Conservation (phyloP, 306 rosid genomes). For the Lotus japonicus region DNA sequence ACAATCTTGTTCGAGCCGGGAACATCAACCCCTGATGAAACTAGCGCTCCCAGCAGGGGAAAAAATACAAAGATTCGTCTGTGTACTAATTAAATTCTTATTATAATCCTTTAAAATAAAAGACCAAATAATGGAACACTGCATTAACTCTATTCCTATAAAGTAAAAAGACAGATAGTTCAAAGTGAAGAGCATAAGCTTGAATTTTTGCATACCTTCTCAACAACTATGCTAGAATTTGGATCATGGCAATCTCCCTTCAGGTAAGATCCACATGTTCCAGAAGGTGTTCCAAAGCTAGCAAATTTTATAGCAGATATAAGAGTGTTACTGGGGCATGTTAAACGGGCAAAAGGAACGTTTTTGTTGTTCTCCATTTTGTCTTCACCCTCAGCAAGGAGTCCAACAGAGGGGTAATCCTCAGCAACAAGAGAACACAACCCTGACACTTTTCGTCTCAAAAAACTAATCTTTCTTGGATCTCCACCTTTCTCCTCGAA, state of each 20-base stretch:
- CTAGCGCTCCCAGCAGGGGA: too few species aligned
- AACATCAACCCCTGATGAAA: too few species aligned
- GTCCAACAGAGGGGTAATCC: slow-evolving; percentile 48
- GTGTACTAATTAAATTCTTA: too few species aligned
- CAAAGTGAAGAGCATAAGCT: too few species aligned
- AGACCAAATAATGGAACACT: too few species aligned
- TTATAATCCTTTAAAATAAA: too few species aligned
- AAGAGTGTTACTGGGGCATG: slow-evolving; percentile 43
- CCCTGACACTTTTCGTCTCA: slow-evolving; percentile 48
- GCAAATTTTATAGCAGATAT: slow-evolving; percentile 62
- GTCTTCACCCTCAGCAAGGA: slow-evolving; percentile 37
- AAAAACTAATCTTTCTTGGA: slow-evolving; percentile 52
- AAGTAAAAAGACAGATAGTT: too few species aligned
- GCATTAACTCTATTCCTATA: too few species aligned
- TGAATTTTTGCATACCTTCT: slow-evolving; percentile 42
- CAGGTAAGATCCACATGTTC: slow-evolving; percentile 64
- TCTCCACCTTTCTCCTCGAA: slow-evolving; percentile 94
- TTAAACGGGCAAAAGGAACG: slow-evolving; percentile 36
- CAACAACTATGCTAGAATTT: slow-evolving; percentile 45
- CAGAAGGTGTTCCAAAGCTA: slow-evolving; percentile 79
- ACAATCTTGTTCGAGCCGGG: too few species aligned
- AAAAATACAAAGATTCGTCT: too few species aligned
- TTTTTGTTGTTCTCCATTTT: slow-evolving; percentile 22
- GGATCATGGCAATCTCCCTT: slow-evolving; percentile 80
- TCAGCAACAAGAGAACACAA: slow-evolving; percentile 56